These are phyloP conservation scores for Smittium mucronatum DNA, from an alignment of 371 early-diverging fungal species.

Conservation along the genomic window DNA sequence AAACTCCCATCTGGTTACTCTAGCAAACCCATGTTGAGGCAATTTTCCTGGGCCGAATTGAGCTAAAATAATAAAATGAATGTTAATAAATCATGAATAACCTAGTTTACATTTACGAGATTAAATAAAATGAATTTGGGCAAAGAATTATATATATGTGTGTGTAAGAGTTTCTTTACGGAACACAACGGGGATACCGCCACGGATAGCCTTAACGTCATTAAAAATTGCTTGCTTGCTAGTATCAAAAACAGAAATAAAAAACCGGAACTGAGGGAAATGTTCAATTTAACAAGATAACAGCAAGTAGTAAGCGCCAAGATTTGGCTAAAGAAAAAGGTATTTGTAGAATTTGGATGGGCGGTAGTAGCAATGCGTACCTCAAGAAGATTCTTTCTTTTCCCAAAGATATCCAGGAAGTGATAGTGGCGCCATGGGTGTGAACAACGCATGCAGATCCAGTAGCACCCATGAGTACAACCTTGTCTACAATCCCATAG, in stretches of 20 bases:
- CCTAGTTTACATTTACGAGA: no score
- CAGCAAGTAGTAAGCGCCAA: no score
- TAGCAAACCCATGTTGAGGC: slow-evolving; percentile 70
- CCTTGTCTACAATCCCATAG: slow-evolving; percentile 1
- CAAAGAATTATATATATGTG: slow-evolving; percentile 1
- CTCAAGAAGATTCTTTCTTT: slow-evolving; percentile 34
- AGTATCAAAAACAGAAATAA: neutral
- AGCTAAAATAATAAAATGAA: no score
- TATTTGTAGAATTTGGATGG: no score
- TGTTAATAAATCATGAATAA: no score
- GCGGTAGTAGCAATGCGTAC: no score
- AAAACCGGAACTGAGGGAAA: no score
- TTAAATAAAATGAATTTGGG: no score
- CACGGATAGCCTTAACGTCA: slow-evolving; percentile 35
- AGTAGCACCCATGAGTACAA: neutral
- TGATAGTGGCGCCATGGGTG: slow-evolving; percentile 36
- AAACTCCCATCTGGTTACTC: slow-evolving; percentile 56
- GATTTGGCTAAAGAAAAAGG: no score
- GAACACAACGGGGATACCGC: slow-evolving; percentile 41
- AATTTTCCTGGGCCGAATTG: slow-evolving; percentile 35
- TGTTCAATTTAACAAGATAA: no score
- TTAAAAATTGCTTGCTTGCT: slow-evolving; percentile 31
- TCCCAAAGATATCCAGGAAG: slow-evolving; percentile 35
- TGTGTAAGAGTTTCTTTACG: slow-evolving; percentile 13
- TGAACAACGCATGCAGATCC: slow-evolving; percentile 20